Evolutionary conservation across 768 basidiomycete genomes (phyloP), one percentile per base, ranked within the genome.

Genomic region (Ramaria rubella): DNA sequence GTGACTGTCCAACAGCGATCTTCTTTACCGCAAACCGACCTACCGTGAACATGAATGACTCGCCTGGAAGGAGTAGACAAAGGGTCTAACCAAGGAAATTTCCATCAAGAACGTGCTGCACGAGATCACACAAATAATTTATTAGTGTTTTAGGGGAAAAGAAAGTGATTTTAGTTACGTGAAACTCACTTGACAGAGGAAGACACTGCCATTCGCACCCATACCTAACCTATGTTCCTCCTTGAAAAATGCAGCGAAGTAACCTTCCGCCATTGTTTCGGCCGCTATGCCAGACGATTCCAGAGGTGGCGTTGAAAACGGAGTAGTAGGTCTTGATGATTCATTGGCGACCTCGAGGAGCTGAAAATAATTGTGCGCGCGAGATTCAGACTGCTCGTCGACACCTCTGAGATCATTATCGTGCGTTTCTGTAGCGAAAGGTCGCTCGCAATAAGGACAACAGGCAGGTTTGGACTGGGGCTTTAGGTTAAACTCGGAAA

Each of bases 11-110:
- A 0, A 97, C 89, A 0, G 95, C 93, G 21, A 98, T 92, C 69
- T 96, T 97, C 74, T 98, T 98, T 46, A 96, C 89, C 0, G 94
- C 94, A 68, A 94, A 96, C 62, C 85, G 86, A 27, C 89, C 89
- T 81, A 61, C 55, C 31, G 45, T 48, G 57, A 15, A 23, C 52
- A 26, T 60, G 5, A 38, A 58, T 12, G 40, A 23, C 6, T 9
- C 14, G 49, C 31, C 2, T 40, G 34, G 52, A 55, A n/a, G 12
- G 23, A 26, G 19, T 33, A 17, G 48, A n/a, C 8, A 38, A 45
- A 9, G 33, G 31, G 50, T 65, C 73, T 64, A 62, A 85, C 90
- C 90, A 17, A 97, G 78, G 15, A 82, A 75, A 64, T 94, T 94
- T 8, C 87, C 90, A 55, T 96, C 90, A 33, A 97, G 73, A 21